Percentiles rank a stretch among this genome's conserved stretches.
phyloP scores from a whole-genome alignment of 129 eudicot species.

The Flaveria sonorensis region DNA sequence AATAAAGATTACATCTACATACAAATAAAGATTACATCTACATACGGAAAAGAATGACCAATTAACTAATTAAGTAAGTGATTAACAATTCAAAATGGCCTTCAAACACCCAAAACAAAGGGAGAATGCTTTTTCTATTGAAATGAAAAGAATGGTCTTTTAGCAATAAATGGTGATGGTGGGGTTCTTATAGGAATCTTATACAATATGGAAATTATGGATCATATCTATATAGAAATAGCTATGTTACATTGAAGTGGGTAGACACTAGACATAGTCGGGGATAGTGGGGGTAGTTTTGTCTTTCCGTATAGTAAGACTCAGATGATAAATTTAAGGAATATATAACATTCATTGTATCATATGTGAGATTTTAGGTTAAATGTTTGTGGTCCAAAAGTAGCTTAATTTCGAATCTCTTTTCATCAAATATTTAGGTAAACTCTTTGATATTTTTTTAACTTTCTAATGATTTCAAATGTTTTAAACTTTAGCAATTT shows the following conservation, averaged over 20 bases:
- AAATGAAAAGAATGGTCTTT: constrained; percentile 27
- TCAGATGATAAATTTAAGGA: not conserved
- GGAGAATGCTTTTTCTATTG: constrained; percentile 17
- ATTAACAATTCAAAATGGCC: constrained; percentile 22
- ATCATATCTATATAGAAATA: constrained; percentile 34
- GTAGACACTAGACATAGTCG: constrained; percentile 27
- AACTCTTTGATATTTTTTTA: no score
- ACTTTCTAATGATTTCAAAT: no score
- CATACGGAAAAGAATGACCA: not conserved
- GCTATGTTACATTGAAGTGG: constrained; percentile 36
- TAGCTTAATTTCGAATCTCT: not conserved
- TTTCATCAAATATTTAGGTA: not conserved
- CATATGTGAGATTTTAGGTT: not conserved
- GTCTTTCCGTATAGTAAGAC: constrained; percentile 21
- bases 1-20: not conserved
- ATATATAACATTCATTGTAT: not conserved
- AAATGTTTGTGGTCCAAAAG: not conserved
- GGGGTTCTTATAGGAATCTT: constrained; percentile 37
- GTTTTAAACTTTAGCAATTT: no score
- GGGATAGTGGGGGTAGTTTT: constrained; percentile 38
- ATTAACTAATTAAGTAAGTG: not conserved
- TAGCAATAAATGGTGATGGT: constrained; percentile 36
- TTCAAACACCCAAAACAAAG: constrained; percentile 34
- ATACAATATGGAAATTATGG: constrained; percentile 32
- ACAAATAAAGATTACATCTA: not conserved